Evolutionary conservation across 2,329 filamentous ascomycete genomes (phyloP).

Genomic region (Fusarium falciforme): DNA sequence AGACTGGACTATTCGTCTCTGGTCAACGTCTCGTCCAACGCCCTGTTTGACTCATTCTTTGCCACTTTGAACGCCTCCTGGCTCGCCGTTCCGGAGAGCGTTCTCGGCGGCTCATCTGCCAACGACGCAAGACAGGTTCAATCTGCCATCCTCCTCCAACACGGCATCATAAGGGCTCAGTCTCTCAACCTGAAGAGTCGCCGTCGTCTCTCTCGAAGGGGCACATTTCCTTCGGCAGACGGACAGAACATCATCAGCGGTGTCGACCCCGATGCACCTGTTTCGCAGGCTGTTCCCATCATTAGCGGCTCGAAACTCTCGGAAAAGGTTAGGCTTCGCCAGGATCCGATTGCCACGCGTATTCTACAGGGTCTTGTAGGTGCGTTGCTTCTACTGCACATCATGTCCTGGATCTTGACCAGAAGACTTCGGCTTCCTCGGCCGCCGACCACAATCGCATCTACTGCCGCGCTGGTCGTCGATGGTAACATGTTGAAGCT

Average conservation of each 20-base stretch:
- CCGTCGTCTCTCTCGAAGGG: constrained; percentile 29
- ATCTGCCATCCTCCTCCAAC: constrained; percentile 51
- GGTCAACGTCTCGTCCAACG: constrained; percentile 39
- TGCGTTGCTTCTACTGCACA: constrained; percentile 41
- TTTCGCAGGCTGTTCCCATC: constrained; percentile 41
- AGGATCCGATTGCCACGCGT: constrained; percentile 49
- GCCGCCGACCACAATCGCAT: constrained; percentile 50
- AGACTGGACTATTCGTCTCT: constrained; percentile 47
- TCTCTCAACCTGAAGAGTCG: constrained; percentile 46
- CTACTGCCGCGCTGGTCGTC: constrained; percentile 50
- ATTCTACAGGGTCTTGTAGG: constrained; percentile 49
- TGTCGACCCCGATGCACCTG: constrained; percentile 33
- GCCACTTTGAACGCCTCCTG: constrained; percentile 48
- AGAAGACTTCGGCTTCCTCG: constrained; percentile 45
- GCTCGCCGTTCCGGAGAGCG: constrained; percentile 44
- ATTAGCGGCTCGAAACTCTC: constrained; percentile 28
- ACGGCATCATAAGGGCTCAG: constrained; percentile 52
- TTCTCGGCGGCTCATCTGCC: constrained; percentile 36
- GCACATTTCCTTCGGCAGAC: constrained; percentile 33
- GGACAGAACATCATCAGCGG: constrained; percentile 39
- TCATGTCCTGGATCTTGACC: constrained; percentile 45
- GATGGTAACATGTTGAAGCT: constrained; percentile 51
- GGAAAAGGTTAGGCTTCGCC: constrained; percentile 35
- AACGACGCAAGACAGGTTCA: constrained; percentile 34
- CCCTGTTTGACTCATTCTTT: constrained; percentile 52